These are phyloP conservation scores for Phylloporus sp. DNA, from an alignment of 768 basidiomycete species.

Conservation along the genomic window DNA sequence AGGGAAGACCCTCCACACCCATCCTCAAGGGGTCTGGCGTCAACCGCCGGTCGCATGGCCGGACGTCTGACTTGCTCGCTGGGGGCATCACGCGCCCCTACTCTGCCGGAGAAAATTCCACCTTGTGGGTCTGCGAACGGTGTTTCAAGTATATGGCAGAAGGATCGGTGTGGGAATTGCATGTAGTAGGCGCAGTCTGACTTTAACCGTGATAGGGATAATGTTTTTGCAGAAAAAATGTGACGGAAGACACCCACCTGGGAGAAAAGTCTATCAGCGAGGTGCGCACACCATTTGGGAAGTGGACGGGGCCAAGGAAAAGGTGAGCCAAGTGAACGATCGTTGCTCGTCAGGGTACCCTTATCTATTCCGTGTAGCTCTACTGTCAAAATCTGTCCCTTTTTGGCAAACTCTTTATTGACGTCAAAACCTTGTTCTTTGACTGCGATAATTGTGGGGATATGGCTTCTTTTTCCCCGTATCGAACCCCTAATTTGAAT, in stretches of 20 bases:
- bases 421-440: conserved; percentile 93
- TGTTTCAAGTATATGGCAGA: conserved; percentile 98
- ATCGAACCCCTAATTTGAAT: not conserved
- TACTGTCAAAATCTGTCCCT: conserved; percentile 95
- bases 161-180: conserved; percentile 64
- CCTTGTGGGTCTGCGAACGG: conserved; percentile 81
- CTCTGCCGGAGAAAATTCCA: conserved; percentile 43
- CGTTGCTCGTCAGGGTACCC: not conserved
- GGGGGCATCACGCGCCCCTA: conserved; percentile 54
- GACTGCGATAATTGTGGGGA: conserved; percentile 80
- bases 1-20: conserved; percentile 22
- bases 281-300: conserved; percentile 93
- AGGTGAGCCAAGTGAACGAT: conserved; percentile 47
- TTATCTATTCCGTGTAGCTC: conserved; percentile 46
- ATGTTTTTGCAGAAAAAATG: conserved; percentile 57
- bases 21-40: conserved; percentile 48
- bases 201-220: conserved; percentile 8
- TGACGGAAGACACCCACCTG: conserved; percentile 70
- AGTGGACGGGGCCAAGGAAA: conserved; percentile 83
- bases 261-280: conserved; percentile 83
- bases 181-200: conserved; percentile 43
- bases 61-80: conserved; percentile 70
- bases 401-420: conserved; percentile 98
- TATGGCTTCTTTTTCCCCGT: not conserved
- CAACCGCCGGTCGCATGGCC: conserved; percentile 58